Evolutionary conservation across 805 yeast genomes (phyloP), one percentile per base, ranked within the genome.

Genomic region (Monosporozyma aerobia): DNA sequence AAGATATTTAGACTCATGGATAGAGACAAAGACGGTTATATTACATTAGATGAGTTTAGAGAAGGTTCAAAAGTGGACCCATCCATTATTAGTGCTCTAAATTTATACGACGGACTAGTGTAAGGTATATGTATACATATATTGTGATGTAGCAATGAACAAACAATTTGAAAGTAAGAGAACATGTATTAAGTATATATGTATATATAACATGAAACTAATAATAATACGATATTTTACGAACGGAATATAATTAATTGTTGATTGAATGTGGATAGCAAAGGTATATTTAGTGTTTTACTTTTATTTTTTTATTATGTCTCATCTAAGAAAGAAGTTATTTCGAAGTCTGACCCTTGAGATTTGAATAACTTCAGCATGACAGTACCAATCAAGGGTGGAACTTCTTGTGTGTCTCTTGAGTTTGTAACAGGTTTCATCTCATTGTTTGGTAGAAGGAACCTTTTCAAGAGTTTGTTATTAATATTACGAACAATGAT

Each of bases 1-100:
- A 92, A 90, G 73, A 82, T 92, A 44, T 92, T 95, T 71, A 75
- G 69, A 40, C 69, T 80, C 50, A 77, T 89, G 79, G 87, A 83
- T 57, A 85, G 88, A 64, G 81, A 85, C 63, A 71, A 76, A 49
- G 81, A 85, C 58, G 83, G 81, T 3, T 82, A 77, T 55, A 81
- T 94, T 49, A 81, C 84, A n/a, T 69, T 85, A 57, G 89, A 85
- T 25, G 99, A 94, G 67, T 90, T 94, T 70, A 79, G 83, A 61
- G 85, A 82, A 62, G 87, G 92, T 27, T 81, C 87, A 51, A 87
- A 85, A 66, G 73, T 82, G 44, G 96, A 88, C 63, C 87, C 90
- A 3, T 78, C 86, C 22, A 84, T 89, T 47, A 74, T 84, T 47
- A 77, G 82, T 58, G 89, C 97, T 2, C 73, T 90, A 59, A 85